Conservation (phyloP, 768 basidiomycete species). For the Cystobasidium onofrii region DNA sequence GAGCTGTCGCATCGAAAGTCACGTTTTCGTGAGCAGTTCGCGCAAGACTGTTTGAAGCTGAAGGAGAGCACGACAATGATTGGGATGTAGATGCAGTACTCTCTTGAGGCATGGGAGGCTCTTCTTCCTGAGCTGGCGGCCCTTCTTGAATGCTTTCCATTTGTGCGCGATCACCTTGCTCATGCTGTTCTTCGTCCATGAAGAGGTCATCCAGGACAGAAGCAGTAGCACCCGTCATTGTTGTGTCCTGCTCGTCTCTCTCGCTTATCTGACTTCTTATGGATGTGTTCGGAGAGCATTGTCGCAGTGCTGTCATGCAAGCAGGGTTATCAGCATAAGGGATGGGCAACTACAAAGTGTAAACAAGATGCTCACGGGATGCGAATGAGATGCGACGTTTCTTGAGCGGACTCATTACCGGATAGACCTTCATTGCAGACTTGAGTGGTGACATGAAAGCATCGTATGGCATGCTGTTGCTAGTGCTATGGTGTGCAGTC, state of each 20-base stretch:
- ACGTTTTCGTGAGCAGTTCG: not conserved
- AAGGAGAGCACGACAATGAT: no score
- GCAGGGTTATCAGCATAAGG: not conserved
- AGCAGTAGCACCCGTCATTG: conserved; percentile 13
- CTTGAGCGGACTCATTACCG: not conserved
- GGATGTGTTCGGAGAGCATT: not conserved
- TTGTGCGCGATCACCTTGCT: not conserved
- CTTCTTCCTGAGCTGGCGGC: not conserved
- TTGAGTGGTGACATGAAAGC: not conserved
- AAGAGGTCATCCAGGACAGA: conserved; percentile 12
- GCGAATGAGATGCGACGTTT: not conserved
- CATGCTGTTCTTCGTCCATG: not conserved
- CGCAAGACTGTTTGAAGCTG: no score
- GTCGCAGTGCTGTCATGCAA: not conserved
- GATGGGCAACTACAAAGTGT: not conserved
- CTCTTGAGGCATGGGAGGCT: not conserved
- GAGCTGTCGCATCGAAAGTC: not conserved
- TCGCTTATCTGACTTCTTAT: not conserved
- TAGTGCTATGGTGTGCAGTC: no score
- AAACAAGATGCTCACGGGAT: not conserved
- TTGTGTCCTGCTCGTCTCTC: not conserved
- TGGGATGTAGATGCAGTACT: not conserved
- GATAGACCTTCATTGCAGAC: not conserved
- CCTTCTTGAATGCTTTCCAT: not conserved
- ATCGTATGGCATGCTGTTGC: not conserved